A percentile compares a stretch with the other conserved stretches of the same genome.
Conservation (phyloP, 345 rosid genomes). For the Lagerstroemia speciosa region DNA sequence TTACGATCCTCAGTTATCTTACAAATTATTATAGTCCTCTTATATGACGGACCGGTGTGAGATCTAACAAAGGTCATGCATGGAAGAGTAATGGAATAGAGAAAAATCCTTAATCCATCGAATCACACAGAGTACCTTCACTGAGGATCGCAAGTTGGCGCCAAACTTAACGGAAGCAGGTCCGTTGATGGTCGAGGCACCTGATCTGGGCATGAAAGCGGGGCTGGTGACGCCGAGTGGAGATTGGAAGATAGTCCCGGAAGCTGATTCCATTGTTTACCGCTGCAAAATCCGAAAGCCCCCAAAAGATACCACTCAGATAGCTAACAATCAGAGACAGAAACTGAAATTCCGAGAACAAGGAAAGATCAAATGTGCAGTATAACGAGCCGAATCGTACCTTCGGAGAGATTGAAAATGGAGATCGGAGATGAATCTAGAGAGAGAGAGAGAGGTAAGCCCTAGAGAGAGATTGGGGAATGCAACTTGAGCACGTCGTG, state of each 20-base stretch:
- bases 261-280: not conserved
- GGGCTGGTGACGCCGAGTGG: slow-evolving; percentile 20
- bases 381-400: not conserved
- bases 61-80: too few relatives aligned
- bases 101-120: not conserved
- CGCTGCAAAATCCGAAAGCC: not conserved
- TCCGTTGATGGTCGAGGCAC: slow-evolving; percentile 21
- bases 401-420: not conserved
- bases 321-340: not conserved
- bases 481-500: not conserved
- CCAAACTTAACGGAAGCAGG: slow-evolving; percentile 30
- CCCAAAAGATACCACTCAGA: not conserved
- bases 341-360: not conserved
- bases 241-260: slow-evolving; percentile 6
- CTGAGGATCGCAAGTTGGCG: slow-evolving; percentile 4
- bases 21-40: too few relatives aligned
- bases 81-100: not conserved
- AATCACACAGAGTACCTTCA: slow-evolving; percentile 2
- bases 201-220: slow-evolving; percentile 30
- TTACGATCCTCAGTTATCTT: too few relatives aligned
- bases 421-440: not conserved
- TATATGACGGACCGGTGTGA: too few relatives aligned
- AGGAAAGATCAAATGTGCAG: not conserved
- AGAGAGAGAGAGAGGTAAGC: slow-evolving; percentile 2
- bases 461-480: not conserved